These are phyloP conservation scores for Neovahlkampfia damariscottae DNA, from an alignment of 78 protist species.

Conservation along the genomic window DNA sequence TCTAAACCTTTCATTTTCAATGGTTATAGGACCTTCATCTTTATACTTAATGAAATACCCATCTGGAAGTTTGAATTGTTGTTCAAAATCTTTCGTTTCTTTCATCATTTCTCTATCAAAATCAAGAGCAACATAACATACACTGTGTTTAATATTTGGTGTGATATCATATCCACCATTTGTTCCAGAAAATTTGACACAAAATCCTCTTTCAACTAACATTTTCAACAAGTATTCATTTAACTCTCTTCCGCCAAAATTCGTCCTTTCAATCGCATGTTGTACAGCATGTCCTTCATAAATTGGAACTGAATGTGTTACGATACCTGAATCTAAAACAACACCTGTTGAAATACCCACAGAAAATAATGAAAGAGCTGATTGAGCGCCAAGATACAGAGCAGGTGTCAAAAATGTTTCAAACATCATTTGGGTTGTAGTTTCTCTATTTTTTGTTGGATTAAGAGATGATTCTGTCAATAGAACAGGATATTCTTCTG, in stretches of 20 bases:
- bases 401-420: constrained; percentile 94
- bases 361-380: constrained; percentile 65
- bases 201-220: too few species aligned
- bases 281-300: constrained; percentile 68
- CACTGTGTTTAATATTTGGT: too few species aligned
- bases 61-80: too few species aligned
- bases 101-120: too few species aligned
- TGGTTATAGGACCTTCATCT: too few species aligned
- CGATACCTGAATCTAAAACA: constrained; percentile 95
- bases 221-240: constrained; percentile 46
- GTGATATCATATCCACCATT: too few species aligned
- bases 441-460: constrained; percentile 94
- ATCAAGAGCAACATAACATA: too few species aligned
- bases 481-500: constrained; percentile 93
- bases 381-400: constrained; percentile 57
- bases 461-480: constrained; percentile 92
- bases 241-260: constrained; percentile 43
- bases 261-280: constrained; percentile 1
- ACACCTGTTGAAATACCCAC: constrained; percentile 51
- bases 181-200: too few species aligned
- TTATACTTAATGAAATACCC: too few species aligned
- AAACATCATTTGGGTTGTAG: constrained; percentile 86
- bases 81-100: too few species aligned
- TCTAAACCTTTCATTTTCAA: not conserved
- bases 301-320: constrained; percentile 76